Evolutionary conservation across 1,139 yeast genomes (phyloP), one percentile per base, ranked within the genome.

Genomic region (Suhomyces anneliseae): DNA sequence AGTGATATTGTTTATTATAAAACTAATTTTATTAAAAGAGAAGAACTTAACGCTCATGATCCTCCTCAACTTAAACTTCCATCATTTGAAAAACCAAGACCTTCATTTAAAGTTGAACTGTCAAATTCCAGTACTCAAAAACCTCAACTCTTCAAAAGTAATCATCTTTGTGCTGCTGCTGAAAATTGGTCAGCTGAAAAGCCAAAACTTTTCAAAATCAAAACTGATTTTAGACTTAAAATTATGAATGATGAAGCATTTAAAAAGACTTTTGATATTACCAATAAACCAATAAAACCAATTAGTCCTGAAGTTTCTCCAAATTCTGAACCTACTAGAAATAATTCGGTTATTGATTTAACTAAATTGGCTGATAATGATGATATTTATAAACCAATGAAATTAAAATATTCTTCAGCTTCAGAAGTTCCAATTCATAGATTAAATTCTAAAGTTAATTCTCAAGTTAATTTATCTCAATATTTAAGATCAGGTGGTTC

Each of bases 291-390:
- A 0, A 42, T 49, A 12, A 61, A 59, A 40, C 78, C 77, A 6
- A 62, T 70, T 1, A 66, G 76, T 34, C 80, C 80, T 2, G 77
- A 72, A 43, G 74, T 75, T 2, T 71, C 77, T 8, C 80, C 80
- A 7, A 67, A 58, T 41, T 70, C 77, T 1, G 75, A 70, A 48
- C 79, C 80, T 6, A 69, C 78, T 8, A 58, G 76, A 47, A 62
- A 66, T 38, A 75, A 75, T 51, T 72, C 78, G 6, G 74, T 74
- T 9, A 70, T 75, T 31, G 78, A 75, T 55, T 64, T 75, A 45
- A 61, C 73, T 27, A 72, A 73, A 49, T 56, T 75, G 40, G 44
- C 58, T 14, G 64, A 66, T 31, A 70, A 70, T 51, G 69, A 70
- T 43, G 76, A 70, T 26, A 70, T 72, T 34, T 69, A 72, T 50